These are phyloP conservation scores for Knoxdaviesia capensis DNA, from an alignment of 2,329 filamentous ascomycete genomes.

Conservation along the genomic window DNA sequence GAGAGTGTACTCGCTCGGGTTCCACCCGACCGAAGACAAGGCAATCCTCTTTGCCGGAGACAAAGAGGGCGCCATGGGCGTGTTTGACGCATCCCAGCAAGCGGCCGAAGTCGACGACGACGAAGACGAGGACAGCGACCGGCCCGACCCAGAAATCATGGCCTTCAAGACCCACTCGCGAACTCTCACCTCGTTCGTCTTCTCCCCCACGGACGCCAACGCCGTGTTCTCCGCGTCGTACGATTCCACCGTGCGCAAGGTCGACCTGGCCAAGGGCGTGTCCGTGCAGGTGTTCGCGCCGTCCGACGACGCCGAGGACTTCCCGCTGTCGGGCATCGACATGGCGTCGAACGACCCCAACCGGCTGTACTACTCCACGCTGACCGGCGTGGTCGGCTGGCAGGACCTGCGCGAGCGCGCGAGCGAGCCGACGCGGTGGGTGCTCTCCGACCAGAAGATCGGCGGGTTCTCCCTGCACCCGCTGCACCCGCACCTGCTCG, in stretches of 20 bases:
- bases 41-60: constrained; percentile 84
- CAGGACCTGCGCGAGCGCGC: constrained; percentile 50
- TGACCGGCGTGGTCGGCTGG: constrained; percentile 61
- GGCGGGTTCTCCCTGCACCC: constrained; percentile 82
- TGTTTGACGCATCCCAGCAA: constrained; percentile 73
- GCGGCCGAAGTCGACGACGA: constrained; percentile 27
- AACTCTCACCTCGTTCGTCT: constrained; percentile 71
- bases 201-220: constrained; percentile 52
- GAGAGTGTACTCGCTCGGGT: constrained; percentile 66
- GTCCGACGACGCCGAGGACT: constrained; percentile 43
- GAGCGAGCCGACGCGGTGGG: constrained; percentile 40
- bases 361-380: constrained; percentile 67
- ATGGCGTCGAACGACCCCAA: constrained; percentile 52
- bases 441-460: constrained; percentile 79
- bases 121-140: constrained; percentile 49
- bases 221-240: constrained; percentile 74
- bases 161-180: constrained; percentile 79
- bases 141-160: constrained; percentile 58
- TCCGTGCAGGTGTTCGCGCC: constrained; percentile 72
- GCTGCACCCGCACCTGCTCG: constrained; percentile 57
- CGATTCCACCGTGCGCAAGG: constrained; percentile 73
- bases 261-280: constrained; percentile 64
- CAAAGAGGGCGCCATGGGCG: constrained; percentile 75
- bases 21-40: constrained; percentile 76
- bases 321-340: constrained; percentile 70